phyloP scores from a whole-genome alignment of 495 filamentous ascomycete genomes.

The Copromyces sp. region DNA sequence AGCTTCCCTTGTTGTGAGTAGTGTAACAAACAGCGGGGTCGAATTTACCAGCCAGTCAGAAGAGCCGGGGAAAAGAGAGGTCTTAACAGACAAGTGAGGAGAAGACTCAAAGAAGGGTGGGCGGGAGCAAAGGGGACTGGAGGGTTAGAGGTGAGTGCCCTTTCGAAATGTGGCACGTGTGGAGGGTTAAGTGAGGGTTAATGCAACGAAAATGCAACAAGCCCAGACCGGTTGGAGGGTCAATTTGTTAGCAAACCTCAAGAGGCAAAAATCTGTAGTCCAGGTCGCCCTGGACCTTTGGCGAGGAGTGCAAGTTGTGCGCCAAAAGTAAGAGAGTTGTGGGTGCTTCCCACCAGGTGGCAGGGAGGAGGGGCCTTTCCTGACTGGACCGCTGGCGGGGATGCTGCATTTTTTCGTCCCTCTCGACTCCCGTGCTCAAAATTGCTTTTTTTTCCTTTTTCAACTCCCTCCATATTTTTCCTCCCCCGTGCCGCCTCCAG shows the following conservation, averaged over 20 bases:
- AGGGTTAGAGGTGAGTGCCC: neutral
- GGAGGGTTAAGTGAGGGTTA: neutral
- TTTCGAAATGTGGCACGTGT: neutral
- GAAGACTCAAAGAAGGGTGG: neutral
- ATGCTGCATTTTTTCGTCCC: conserved; percentile 4
- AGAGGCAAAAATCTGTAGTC: neutral
- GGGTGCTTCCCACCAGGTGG: conserved; percentile 6
- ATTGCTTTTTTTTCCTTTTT: conserved; percentile 6
- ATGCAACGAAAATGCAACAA: neutral
- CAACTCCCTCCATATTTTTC: neutral
- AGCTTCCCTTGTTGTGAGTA: neutral
- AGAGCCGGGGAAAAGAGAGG: neutral
- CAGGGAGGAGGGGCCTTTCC: conserved; percentile 7
- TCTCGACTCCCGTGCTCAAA: conserved; percentile 10
- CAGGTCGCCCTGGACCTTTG: neutral
- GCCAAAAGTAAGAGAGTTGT: neutral
- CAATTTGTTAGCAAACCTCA: neutral
- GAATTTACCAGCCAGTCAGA: neutral
- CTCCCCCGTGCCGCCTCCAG: neutral
- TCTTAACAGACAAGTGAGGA: neutral
- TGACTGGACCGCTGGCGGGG: conserved; percentile 14
- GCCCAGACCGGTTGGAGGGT: neutral
- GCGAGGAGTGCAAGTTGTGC: neutral
- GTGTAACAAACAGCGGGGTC: neutral
- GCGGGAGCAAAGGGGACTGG: neutral